Evolutionary conservation across 345 rosid genomes (phyloP), one percentile per base, ranked within the genome.

Genomic region (Balakata baccata): DNA sequence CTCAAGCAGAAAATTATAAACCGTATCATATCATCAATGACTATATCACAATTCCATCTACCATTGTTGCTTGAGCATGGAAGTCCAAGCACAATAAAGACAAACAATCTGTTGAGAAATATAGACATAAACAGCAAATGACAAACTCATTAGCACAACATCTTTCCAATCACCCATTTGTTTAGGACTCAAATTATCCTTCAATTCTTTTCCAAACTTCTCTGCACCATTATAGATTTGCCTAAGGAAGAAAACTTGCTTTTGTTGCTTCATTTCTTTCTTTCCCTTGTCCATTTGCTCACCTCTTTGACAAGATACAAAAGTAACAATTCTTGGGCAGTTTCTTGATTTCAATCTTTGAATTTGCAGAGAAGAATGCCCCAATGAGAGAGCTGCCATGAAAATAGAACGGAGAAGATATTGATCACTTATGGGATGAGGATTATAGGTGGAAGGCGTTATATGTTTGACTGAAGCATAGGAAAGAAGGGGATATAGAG

Each of bases 141-240:
- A 87, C n/a, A 94, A 77, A 54, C 92, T 83, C 94, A 90, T 91
- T 79, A 91, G 81, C 73, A 83, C 79, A 68, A 89, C 56, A 75
- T 94, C 97, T 77, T 90, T 94, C 84, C 92, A 84, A 60, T 89
- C 97, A 57, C 98, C 98, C 82, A 89, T 88, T 58, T 74, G 83
- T 78, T 82, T 74, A 6, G 90, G 92, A 56, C 88, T 85, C 85
- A 84, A 75, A 43, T 29, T 75, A 63, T 78, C 77, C 82, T 77
- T 83, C 75, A 89, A 61, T 1, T 72, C 80, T 69, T 74, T 82
- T 63, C 86, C 87, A 41, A 84, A 49, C 64, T 79, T 84, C 69
- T 72, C 76, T 0, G 72, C 74, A 61, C 76, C 57, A 0, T 39
- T 53, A 3, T 80, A 20, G 34, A 84, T 20, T 56, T 69, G 79